Evolutionary conservation across 2,329 filamentous ascomycete genomes (phyloP), one percentile per base, ranked within the genome.

Genomic region (Exserohilum turcica): DNA sequence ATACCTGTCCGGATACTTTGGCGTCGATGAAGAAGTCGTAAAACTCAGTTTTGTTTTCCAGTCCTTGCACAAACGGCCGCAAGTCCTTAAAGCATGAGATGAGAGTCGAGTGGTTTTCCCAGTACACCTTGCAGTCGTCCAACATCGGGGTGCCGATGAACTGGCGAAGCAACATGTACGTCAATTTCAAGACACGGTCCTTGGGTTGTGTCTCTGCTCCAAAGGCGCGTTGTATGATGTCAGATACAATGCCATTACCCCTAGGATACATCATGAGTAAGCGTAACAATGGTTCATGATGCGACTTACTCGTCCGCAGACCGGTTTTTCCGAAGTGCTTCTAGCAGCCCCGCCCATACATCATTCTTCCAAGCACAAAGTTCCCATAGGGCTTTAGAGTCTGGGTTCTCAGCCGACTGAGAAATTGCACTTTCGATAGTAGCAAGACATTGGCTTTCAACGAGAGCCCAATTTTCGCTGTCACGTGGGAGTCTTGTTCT

Each of bases 1-100:
- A 7, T 7, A 44, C 42, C 31, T 33, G 6, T 33, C 13, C 19
- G 6, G 31, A 15, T 15, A 27, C 6, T 21, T 12, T 13, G 9
- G n/a, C 19, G 5, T 9, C 9, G 9, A 9, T 5, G 9, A 27
- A 44, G 6, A 39, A 56, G 38, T 5, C 9, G 18, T 3, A 58
- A 57, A 54, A 72, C 65, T 1, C 56, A 29, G 15, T 21, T 39
- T 37, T 61, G 50, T 13, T 66, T 33, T n/a, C 57, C 45, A 10
- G 42, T 21, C 6, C 45, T 37, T 65, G 52, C 1, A 73, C 58
- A 37, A 65, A 64, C 5, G 35, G 62, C 18, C 61, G 58, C 3
- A 74, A 56, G 43, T 74, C 72, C 7, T 56, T 49, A 38, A 69
- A 74, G 52, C 70, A 72, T 16, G 49, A 59, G 3, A 60, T 59